phyloP scores from a whole-genome alignment of 2,329 filamentous ascomycete species.

The Fusarium proliferatum region DNA sequence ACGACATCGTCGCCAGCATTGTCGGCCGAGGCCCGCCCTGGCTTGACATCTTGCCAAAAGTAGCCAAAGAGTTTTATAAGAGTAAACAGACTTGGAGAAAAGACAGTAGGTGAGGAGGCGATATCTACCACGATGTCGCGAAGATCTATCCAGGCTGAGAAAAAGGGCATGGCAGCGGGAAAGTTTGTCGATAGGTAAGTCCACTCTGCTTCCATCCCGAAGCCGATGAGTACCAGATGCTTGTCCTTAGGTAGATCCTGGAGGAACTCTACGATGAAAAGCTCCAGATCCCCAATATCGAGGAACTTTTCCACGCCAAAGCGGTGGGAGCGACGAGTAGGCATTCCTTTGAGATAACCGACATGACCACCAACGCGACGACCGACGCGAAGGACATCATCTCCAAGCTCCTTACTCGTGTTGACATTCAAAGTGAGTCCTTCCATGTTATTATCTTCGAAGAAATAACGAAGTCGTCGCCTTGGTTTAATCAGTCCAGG shows the following conservation, averaged over 20 bases:
- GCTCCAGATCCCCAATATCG: not conserved
- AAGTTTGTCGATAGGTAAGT: conserved; percentile 8
- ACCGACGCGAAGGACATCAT: not conserved
- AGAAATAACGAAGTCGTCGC: conserved; percentile 3
- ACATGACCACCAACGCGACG: too few species aligned
- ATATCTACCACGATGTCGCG: conserved; percentile 25
- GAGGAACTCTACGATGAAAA: conserved; percentile 11
- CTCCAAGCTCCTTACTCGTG: not conserved
- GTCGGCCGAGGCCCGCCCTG: not conserved
- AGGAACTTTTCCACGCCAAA: conserved; percentile 12
- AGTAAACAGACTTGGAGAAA: too few species aligned
- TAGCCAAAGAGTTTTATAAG: too few species aligned
- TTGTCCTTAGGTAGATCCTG: not conserved
- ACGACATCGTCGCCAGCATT: conserved; percentile 35
- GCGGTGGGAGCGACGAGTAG: conserved; percentile 15
- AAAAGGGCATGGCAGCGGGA: conserved; percentile 6
- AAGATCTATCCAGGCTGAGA: conserved; percentile 29
- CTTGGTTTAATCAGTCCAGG: not conserved
- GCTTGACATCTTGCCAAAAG: too few species aligned
- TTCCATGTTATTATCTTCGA: not conserved
- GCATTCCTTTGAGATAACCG: not conserved
- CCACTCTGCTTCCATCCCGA: conserved; percentile 31
- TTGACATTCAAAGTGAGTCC: conserved; percentile 15
- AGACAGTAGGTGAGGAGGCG: not conserved
- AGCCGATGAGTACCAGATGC: conserved; percentile 4